These are phyloP conservation scores for Stagonosporopsis vannaccii DNA, from an alignment of 2,329 filamentous ascomycete genomes.

Conservation along the genomic window DNA sequence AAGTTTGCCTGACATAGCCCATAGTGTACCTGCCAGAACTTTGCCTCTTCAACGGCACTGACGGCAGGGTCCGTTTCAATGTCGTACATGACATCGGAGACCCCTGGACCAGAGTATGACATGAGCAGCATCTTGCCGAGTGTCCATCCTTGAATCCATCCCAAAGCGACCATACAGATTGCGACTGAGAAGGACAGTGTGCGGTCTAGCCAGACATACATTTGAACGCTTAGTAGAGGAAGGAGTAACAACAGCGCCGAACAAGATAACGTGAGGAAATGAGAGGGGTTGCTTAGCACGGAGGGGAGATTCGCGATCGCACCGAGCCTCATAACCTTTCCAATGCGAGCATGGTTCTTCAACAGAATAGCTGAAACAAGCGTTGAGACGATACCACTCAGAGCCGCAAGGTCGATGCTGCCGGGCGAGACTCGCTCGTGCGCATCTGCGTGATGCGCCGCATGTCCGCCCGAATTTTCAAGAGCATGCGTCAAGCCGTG, in stretches of 20 bases:
- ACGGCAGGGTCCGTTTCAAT: conserved; percentile 83
- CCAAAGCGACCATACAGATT: conserved; percentile 85
- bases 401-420: conserved; percentile 80
- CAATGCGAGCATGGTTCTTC: conserved; percentile 90
- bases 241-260: conserved; percentile 80
- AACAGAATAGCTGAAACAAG: conserved; percentile 85
- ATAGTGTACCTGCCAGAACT: conserved; percentile 99
- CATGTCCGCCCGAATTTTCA: conserved; percentile 74
- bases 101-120: conserved; percentile 73
- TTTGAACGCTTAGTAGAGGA: conserved; percentile 79
- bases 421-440: conserved; percentile 75
- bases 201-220: conserved; percentile 84
- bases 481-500: conserved; percentile 94
- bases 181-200: conserved; percentile 83
- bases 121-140: conserved; percentile 95
- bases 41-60: conserved; percentile 81
- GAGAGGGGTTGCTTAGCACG: conserved; percentile 91
- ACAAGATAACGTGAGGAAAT: conserved; percentile 91
- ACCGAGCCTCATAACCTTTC: conserved; percentile 86
- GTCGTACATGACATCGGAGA: conserved; percentile 80
- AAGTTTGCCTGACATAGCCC: conserved; percentile 95
- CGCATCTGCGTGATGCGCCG: conserved; percentile 72
- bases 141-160: conserved; percentile 80
- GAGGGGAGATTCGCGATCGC: conserved; percentile 83
- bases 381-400: conserved; percentile 83